Evolutionary conservation across 2,329 filamentous ascomycete genomes (phyloP).

Genomic region (Dactylellina sp.): DNA sequence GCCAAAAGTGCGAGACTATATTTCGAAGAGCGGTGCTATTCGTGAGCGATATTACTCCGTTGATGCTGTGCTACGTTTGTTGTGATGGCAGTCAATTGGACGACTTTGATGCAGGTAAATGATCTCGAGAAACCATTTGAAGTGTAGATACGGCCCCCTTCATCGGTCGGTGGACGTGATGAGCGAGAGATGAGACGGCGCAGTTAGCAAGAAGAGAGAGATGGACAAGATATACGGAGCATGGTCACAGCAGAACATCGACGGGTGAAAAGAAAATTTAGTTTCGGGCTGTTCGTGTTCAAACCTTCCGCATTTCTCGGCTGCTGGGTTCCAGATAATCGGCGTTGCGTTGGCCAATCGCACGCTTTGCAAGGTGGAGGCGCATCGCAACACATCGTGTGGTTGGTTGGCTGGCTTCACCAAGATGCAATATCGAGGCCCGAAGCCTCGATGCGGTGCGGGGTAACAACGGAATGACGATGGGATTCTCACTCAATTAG

Average conservation of each 20-base stretch:
- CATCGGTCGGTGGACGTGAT: constrained; percentile 41
- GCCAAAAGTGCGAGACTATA: constrained; percentile 3
- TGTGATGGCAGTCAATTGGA: constrained; percentile 37
- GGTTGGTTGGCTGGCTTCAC: background rate
- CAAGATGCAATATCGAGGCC: background rate
- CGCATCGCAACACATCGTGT: constrained; percentile 49
- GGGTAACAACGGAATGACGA: constrained; percentile 8
- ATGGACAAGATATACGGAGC: constrained; percentile 24
- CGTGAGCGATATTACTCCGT: constrained; percentile 4
- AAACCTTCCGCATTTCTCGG: constrained; percentile 33
- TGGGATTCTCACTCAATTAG: constrained; percentile 24
- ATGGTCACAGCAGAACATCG: constrained; percentile 11
- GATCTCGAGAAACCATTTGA: constrained; percentile 49
- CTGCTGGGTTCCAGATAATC: background rate
- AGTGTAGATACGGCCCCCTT: constrained; percentile 21
- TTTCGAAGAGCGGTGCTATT: background rate
- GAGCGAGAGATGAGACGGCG: constrained; percentile 4
- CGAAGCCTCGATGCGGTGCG: background rate
- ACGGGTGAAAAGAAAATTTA: constrained; percentile 7
- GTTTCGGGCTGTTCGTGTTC: constrained; percentile 28
- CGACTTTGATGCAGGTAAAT: constrained; percentile 34
- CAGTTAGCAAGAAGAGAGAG: constrained; percentile 4
- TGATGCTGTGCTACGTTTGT: constrained; percentile 26
- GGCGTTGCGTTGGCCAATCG: constrained; percentile 27
- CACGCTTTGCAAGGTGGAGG: background rate